Evolutionary conservation across 163 green algal genomes (phyloP), one percentile per base, ranked within the genome.

Genomic region (Trebouxia gelatinosa): DNA sequence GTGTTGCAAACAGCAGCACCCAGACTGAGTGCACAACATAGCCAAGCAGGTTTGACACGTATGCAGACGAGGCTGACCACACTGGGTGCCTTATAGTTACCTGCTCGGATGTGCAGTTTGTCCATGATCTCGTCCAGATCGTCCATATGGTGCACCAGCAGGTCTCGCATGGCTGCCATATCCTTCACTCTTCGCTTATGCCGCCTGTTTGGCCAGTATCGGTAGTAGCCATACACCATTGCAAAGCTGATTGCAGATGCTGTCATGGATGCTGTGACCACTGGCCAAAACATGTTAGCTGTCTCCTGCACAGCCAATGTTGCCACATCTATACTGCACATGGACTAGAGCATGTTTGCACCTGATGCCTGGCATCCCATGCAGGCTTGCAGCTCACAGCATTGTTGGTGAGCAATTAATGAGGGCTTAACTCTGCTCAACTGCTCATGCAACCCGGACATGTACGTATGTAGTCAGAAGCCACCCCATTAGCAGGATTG

Each of bases 111-210:
- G 5, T 46, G 32, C 11, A 81, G 48, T 31, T 70, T 50, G 23
- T 80, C 75, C 64, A 89, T 76, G 21, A 91, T 80, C 21, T 85
- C 81, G 28, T 91, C 86, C 74, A 91, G 67, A 70, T 91, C 86
- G 64, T 90, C 85, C n/a, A 87, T 57, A 68, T 91, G 85, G 67
- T 84, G 58, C 26, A 79, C 35, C 26, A 80, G 65, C 70, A 83
- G 51, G 43, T 84, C 72, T 9, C 84, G 43, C 54, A 91, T 57
- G 5, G 82, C 84, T 19, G 80, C 76, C 83, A 89, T 85, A 66
- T 91, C 85, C 3, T 68, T 62, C 29, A 91, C 71, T 31, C 79
- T 78, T 31, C 79, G 76, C 37, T 71, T 46, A 64, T 89, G 84
- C 13, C 72, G 81, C 34, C 79, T 77, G 59, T 86, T 87, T n/a